Conservation (phyloP, 164 flowering plant genomes). For the Vitis riparia region DNA sequence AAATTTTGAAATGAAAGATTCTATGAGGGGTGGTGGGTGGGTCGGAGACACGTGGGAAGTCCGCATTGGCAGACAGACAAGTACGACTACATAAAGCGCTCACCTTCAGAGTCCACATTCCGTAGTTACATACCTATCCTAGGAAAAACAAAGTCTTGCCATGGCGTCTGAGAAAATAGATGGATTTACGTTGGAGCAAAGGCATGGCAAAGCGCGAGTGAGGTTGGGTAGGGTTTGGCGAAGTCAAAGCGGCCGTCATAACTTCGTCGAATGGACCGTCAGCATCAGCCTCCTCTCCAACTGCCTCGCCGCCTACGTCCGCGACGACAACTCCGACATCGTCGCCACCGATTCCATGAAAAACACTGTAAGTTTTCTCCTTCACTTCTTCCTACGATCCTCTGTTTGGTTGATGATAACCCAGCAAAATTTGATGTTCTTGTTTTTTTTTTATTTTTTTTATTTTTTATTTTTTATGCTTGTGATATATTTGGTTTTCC, state of each 20-base stretch:
- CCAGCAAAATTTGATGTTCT: background rate
- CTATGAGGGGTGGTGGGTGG: no score
- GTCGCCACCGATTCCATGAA: constrained; percentile 99
- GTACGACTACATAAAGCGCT: no score
- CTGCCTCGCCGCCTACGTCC: constrained; percentile 59
- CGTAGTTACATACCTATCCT: no score
- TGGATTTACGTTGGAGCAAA: constrained; percentile 69
- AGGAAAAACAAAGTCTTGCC: background rate
- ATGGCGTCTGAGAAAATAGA: constrained; percentile 37
- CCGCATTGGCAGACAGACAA: no score
- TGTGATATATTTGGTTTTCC: background rate
- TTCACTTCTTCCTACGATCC: background rate
- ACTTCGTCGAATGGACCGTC: constrained; percentile 85
- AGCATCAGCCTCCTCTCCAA: constrained; percentile 73
- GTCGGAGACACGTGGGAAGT: no score
- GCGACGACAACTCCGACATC: constrained; percentile 80
- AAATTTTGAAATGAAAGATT: no score
- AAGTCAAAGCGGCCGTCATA: constrained; percentile 45
- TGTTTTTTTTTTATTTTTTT: background rate
- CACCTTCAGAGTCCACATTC: no score
- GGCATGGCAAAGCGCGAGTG: constrained; percentile 84
- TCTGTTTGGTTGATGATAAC: background rate
- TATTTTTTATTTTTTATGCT: background rate
- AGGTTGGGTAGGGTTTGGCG: constrained; percentile 92
- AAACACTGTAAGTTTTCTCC: constrained; percentile 66